Evolutionary conservation across 192 early-diverging fungal species (phyloP).

Genomic region (Podila minutissima): DNA sequence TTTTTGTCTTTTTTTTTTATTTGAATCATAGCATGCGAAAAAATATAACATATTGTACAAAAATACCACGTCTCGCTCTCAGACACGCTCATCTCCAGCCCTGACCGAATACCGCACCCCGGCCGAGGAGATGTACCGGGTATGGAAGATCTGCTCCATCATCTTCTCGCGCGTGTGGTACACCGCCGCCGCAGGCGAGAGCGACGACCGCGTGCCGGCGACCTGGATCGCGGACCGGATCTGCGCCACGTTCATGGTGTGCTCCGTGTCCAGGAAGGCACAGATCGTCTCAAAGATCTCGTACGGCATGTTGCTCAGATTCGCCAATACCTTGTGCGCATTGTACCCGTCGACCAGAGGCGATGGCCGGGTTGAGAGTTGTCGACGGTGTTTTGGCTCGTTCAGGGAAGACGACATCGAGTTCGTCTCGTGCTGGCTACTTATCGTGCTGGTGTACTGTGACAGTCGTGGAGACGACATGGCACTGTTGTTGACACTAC

Average conservation of each 20-base stretch:
- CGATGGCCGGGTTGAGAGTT: background rate
- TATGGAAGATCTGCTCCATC: constrained; percentile 31
- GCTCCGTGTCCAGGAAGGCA: constrained; percentile 27
- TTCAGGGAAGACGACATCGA: background rate
- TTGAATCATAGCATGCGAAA: background rate
- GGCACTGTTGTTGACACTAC: too few relatives aligned
- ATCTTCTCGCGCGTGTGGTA: constrained; percentile 23
- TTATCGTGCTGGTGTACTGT: background rate
- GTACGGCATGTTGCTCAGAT: constrained; percentile 42
- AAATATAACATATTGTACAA: background rate
- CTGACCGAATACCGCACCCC: constrained; percentile 27
- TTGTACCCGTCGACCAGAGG: constrained; percentile 10
- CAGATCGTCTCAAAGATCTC: constrained; percentile 50
- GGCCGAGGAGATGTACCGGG: constrained; percentile 27
- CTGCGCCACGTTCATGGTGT: constrained; percentile 29
- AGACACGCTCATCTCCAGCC: constrained; percentile 26
- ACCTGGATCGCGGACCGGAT: constrained; percentile 21
- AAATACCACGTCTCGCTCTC: background rate
- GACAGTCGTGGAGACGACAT: background rate
- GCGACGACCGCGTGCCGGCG: constrained; percentile 16
- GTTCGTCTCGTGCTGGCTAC: background rate
- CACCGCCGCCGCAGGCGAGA: background rate
- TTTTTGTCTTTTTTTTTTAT: too few relatives aligned
- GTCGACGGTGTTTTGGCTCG: background rate
- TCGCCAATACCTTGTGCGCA: constrained; percentile 24